Evolutionary conservation across 306 rosid species (phyloP), one percentile per base, ranked within the genome.

Genomic region (Albizia julibrissin): DNA sequence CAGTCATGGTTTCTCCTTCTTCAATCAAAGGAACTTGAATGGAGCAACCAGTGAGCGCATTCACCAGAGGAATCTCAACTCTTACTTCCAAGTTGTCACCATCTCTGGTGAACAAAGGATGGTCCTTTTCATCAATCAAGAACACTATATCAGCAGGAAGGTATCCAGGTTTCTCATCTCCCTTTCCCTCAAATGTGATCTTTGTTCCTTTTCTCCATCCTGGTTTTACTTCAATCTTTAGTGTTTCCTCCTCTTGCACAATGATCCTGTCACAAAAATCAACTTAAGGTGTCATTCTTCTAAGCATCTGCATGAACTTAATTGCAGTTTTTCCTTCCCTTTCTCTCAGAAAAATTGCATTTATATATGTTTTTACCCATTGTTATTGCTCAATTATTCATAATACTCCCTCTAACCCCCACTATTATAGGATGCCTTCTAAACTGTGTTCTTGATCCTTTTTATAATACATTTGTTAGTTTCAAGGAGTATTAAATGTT

Each of bases 171-270:
- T 93, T 89, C 90, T 93, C 98, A 69, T 93, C 93, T 3, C 99
- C 99, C 31, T 91, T 93, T 66, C 93, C 97, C 79, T 93, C 97
- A 61, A 95, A 95, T 77, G 91, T 87, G 21, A 95, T 88, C 88
- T 81, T 93, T 31, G 97, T 95, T 82, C 98, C 97, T 85, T 85
- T 89, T 86, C 81, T 93, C 97, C 98, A 95, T 79, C 99, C 99
- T 3, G 99, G 93, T 77, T 89, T 89, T 76, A 95, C 92, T 42
- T 88, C 91, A 68, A 95, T 89, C 85, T 77, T 89, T 54, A 93
- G 54, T 22, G 56, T 52, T 80, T 93, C 97, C 78, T 92, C 91
- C 83, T 93, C 92, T 86, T 88, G 84, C 81, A 91, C 76, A 10
- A 93, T 86, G 39, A 87, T 84, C 88, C 98, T 95, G 91, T 82